Conservation (phyloP, 1,284 basidiomycete genomes). For the Sanghuangporus baumii region DNA sequence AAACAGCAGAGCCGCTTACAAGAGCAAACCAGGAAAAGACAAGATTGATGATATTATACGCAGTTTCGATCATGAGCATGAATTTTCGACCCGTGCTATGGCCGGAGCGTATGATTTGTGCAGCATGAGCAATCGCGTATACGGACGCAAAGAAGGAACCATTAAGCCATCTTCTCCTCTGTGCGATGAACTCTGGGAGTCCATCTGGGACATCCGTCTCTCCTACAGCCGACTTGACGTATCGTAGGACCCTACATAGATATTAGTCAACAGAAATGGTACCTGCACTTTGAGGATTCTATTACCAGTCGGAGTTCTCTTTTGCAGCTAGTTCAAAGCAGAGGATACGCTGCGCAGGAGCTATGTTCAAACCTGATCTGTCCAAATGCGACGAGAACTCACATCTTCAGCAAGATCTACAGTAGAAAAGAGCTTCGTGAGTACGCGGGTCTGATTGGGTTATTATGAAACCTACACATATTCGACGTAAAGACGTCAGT, state of each 20-base stretch:
- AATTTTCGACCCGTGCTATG: constrained; percentile 79
- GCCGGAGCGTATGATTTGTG: constrained; percentile 81
- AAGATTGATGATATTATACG: constrained; percentile 87
- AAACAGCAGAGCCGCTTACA: constrained; percentile 39
- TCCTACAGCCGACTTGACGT: constrained; percentile 91
- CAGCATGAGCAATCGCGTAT: constrained; percentile 77
- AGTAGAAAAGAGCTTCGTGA: not conserved
- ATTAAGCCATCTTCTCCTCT: constrained; percentile 88
- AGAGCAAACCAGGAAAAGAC: constrained; percentile 92
- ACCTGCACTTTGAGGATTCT: not conserved
- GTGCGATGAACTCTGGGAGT: constrained; percentile 92
- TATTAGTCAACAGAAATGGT: not conserved
- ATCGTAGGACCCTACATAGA: constrained; percentile 77
- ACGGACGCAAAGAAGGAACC: constrained; percentile 95
- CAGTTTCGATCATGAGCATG: constrained; percentile 71
- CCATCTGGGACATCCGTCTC: constrained; percentile 97
- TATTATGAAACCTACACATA: constrained; percentile 58
- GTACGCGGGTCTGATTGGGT: constrained; percentile 8
- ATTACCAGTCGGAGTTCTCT: constrained; percentile 75
- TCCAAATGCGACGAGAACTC: constrained; percentile 24
- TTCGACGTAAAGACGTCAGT: constrained; percentile 95
- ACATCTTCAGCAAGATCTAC: constrained; percentile 83
- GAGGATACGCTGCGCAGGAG: constrained; percentile 69
- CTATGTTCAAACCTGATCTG: not conserved
- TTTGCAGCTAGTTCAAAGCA: constrained; percentile 98